phyloP scores from a whole-genome alignment of 2,329 filamentous ascomycete genomes.

The Aspergillus pseudotamarii region DNA sequence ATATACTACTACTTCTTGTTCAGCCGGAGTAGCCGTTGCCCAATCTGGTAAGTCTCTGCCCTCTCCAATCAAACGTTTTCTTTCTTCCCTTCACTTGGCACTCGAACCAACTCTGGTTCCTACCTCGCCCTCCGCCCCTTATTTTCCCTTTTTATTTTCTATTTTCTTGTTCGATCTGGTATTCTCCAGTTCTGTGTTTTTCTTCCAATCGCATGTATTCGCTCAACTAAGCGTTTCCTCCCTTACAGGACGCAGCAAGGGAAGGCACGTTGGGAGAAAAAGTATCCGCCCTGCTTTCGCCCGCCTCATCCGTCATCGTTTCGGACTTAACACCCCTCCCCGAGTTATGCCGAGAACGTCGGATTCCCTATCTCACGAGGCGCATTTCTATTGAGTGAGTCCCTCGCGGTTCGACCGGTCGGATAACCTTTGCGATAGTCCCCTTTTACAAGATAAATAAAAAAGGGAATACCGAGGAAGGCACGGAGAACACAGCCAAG shows the following conservation, averaged over 20 bases:
- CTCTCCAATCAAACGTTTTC: conserved; percentile 8
- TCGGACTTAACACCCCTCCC: conserved; percentile 5
- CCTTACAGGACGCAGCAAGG: conserved; percentile 5
- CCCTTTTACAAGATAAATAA: not conserved
- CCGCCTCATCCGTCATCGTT: conserved; percentile 8
- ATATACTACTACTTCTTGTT: not conserved
- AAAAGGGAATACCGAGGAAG: not conserved
- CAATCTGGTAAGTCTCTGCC: conserved; percentile 8
- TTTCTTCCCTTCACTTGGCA: conserved; percentile 12
- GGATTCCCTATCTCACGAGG: conserved; percentile 21
- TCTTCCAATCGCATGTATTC: not conserved
- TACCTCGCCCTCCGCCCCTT: not conserved
- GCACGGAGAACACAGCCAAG: not conserved
- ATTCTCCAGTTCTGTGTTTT: not conserved
- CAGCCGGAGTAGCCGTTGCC: conserved; percentile 3
- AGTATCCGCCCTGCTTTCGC: conserved; percentile 8
- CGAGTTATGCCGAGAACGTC: conserved; percentile 13
- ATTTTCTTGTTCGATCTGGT: not conserved
- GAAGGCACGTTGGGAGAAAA: conserved; percentile 5
- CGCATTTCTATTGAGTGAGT: conserved; percentile 28
- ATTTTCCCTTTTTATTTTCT: not conserved
- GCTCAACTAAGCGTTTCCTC: not conserved
- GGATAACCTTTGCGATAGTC: conserved; percentile 8
- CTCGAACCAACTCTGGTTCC: conserved; percentile 5
- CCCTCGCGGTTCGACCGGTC: conserved; percentile 15